These are phyloP conservation scores for Suillus plorans DNA, from an alignment of 768 basidiomycete species.

Conservation along the genomic window DNA sequence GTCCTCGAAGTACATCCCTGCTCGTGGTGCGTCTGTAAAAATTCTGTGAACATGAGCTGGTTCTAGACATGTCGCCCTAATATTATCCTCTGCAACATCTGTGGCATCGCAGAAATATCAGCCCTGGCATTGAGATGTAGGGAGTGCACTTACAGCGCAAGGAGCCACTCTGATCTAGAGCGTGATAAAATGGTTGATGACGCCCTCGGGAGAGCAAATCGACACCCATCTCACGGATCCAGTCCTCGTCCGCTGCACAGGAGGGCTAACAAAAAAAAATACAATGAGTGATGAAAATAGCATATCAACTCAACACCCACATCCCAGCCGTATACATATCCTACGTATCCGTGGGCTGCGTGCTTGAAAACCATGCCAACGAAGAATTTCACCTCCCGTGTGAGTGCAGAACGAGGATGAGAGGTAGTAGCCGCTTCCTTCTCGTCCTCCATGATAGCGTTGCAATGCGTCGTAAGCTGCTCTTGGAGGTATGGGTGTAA, in stretches of 20 bases:
- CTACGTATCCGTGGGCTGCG: constrained; percentile 37
- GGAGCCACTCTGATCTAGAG: constrained; percentile 35
- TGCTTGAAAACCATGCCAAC: constrained; percentile 52
- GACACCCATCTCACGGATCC: constrained; percentile 45
- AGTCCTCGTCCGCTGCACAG: constrained; percentile 42
- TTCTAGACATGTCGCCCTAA: constrained; percentile 21
- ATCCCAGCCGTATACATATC: constrained; percentile 51
- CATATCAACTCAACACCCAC: constrained; percentile 23
- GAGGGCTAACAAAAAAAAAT: constrained; percentile 17
- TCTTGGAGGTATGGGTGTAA: constrained; percentile 23
- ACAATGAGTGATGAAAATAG: not conserved
- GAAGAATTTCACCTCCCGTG: constrained; percentile 37
- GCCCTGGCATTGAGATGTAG: not conserved
- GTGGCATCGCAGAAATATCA: not conserved
- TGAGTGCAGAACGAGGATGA: constrained; percentile 25
- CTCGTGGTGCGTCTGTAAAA: constrained; percentile 23
- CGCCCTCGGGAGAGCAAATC: constrained; percentile 39
- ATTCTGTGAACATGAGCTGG: constrained; percentile 22
- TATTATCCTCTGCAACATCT: constrained; percentile 40
- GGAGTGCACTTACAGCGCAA: constrained; percentile 35
- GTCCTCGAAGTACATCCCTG: constrained; percentile 40
- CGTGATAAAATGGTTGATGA: constrained; percentile 51
- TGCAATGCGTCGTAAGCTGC: constrained; percentile 32
- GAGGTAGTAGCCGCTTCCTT: constrained; percentile 25
- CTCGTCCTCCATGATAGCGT: constrained; percentile 31